Base-by-base conservation (phyloP, 2,329 filamentous ascomycete species). In the Biscogniauxia sp. region DNA sequence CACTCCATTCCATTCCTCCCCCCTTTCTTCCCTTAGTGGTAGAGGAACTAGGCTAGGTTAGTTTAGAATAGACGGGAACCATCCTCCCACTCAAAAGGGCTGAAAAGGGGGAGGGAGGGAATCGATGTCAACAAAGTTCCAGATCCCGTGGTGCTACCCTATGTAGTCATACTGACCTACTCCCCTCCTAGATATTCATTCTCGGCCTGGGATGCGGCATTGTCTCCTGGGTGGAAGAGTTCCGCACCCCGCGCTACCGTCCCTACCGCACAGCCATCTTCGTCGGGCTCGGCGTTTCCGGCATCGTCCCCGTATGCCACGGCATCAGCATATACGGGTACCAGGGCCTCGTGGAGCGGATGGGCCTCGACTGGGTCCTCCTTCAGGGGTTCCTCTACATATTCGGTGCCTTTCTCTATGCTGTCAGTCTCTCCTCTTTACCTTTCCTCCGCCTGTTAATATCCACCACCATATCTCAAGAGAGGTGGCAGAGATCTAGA, bases 181-280 rank as follows among this genome's bases (percentile, higher is more conserved):
- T 17, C 7, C 25, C n/a, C 7, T 17, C 5, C 25, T 54, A 94
- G 91, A 97, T 98, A 66, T 89, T 82, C 56, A 78, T 86, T 5
- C 84, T 98, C 23, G 93, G 91, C 0, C 69, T 87, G n/a, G 89
- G 87, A 19, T 98, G 93, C 65, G 83, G 89, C 17, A 73, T 85
- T 15, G 91, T 93, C 9, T 92, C 92, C 3, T 87, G 93, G 75
- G 82, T 93, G 59, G 92, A 95, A 49, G 84, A 82, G 60, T 98
- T 98, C 76, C 87, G 94, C 63, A 93, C 91, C 0, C 91, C 95
- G 0, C 81, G 81, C 8, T 96, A 91, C 86, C 85, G 95, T 26
- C 90, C 92, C 0, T 93, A 96, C 74, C 87, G 95, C 60, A 91
- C 95, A 2, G 78, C 84, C 66, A 95, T 98, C 89, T 99, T 98